phyloP scores from a whole-genome alignment of 1,139 yeast species.

The Trichomonascaceae sp. region DNA sequence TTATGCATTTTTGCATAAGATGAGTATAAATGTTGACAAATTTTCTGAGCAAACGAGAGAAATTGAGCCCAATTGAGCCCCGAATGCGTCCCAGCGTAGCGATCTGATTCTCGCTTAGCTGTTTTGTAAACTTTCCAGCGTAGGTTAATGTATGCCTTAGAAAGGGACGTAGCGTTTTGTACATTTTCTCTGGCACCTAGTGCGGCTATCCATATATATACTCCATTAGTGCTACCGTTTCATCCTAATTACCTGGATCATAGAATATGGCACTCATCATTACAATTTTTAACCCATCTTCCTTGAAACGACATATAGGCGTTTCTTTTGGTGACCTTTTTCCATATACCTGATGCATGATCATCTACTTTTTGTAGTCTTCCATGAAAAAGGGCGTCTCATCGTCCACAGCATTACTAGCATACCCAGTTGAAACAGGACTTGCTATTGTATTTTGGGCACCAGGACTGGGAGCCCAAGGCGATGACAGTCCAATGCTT shows the following conservation, averaged over 20 bases:
- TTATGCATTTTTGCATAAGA: constrained; percentile 16
- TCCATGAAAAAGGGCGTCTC: constrained; percentile 29
- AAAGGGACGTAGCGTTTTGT: not conserved
- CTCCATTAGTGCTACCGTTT: not conserved
- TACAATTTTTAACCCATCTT: not conserved
- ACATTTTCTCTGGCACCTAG: not conserved
- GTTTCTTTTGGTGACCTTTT: not conserved
- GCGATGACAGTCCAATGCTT: not conserved
- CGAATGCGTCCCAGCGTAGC: not conserved
- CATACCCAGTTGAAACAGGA: constrained; percentile 1
- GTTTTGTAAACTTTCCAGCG: not conserved
- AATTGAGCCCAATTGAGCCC: not conserved
- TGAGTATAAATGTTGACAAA: constrained; percentile 23
- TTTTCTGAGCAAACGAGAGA: constrained; percentile 6
- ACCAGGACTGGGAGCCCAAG: constrained; percentile 2
- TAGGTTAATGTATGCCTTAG: not conserved
- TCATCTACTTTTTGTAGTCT: constrained; percentile 10
- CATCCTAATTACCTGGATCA: not conserved
- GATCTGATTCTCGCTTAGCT: not conserved
- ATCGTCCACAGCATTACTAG: constrained; percentile 12
- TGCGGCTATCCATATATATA: not conserved
- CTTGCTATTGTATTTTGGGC: not conserved
- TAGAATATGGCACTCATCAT: not conserved
- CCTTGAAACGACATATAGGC: not conserved
- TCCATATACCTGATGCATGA: not conserved